Evolutionary conservation across 106 monocot species (phyloP), one percentile per base, ranked within the genome.

Genomic region (Dendrobium nobile): DNA sequence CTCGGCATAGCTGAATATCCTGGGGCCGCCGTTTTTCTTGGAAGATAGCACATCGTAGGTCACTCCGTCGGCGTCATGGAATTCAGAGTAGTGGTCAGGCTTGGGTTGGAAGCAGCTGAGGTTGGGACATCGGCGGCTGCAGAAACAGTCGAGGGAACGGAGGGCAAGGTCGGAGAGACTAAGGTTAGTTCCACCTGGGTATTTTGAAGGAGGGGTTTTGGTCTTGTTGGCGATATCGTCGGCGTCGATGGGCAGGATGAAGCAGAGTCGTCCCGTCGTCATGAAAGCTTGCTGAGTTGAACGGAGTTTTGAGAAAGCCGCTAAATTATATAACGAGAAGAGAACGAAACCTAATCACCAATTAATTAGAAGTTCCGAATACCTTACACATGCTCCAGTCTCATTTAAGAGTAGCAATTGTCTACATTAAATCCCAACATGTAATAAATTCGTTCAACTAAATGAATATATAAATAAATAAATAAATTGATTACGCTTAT

Each of bases 1-100:
- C 87, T 96, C 96, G 26, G 93, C 86, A 82, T 86, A 96, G 85
- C 88, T 96, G 83, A 93, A 96, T 5, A 87, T 87, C 67, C 90
- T 85, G 1, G 93, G 96, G 59, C 75, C 81, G 78, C 77, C 73
- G n/a, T 41, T 75, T 15, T 78, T 75, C 75, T 82, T 82, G 51
- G 58, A 59, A 4, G 58, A 26, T 6, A 37, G 5, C 24, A 9
- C 26, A 20, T 7, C 75, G 0, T 19, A 70, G 51, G 40, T 31
- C 2, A 81, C 77, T n/a, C 96, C 96, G 7, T 82, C 77, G 45
- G 85, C 89, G 86, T 96, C 96, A 28, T 87, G 72, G 82, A 96
- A 96, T 20, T 17, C 70, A n/a, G 31, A 70, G 24, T 56, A 70
- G 72, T 37, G 24, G 72, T 20, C n/a, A 5, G 68, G 78, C 0